These are phyloP conservation scores for Eucalyptus decipiens DNA, from an alignment of 345 rosid species.

Conservation along the genomic window DNA sequence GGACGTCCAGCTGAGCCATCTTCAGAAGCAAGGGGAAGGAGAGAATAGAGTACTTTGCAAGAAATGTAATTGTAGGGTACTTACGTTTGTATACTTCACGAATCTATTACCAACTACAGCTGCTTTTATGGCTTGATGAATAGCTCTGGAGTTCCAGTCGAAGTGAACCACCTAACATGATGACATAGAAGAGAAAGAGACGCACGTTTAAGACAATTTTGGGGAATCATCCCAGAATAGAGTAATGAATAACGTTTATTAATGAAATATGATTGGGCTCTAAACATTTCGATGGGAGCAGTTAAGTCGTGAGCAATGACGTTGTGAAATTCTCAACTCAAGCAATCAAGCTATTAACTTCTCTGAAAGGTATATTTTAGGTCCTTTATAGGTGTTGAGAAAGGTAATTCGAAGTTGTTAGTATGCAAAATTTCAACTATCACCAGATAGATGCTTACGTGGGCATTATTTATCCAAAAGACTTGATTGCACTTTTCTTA, in stretches of 20 bases:
- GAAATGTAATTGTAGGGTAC: background rate
- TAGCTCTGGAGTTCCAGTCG: background rate
- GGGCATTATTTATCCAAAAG: background rate
- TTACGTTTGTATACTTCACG: background rate
- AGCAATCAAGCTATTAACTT: background rate
- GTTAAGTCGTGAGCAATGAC: background rate
- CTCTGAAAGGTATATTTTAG: background rate
- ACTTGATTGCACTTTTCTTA: background rate
- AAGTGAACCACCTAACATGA: background rate
- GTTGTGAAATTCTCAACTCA: background rate
- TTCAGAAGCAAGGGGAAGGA: background rate
- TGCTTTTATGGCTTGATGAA: background rate
- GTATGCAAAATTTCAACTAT: background rate
- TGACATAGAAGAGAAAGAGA: background rate
- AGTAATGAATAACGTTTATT: background rate
- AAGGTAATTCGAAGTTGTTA: background rate
- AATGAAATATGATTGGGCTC: background rate
- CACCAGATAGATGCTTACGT: background rate
- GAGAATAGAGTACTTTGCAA: background rate
- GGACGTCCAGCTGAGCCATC: slow-evolving; percentile 31
- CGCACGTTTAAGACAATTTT: background rate
- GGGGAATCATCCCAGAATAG: background rate
- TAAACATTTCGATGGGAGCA: background rate
- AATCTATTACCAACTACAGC: background rate
- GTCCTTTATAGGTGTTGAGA: background rate